phyloP scores from a whole-genome alignment of 2,329 filamentous ascomycete species.

The Thermothelomyces thermophilus region DNA sequence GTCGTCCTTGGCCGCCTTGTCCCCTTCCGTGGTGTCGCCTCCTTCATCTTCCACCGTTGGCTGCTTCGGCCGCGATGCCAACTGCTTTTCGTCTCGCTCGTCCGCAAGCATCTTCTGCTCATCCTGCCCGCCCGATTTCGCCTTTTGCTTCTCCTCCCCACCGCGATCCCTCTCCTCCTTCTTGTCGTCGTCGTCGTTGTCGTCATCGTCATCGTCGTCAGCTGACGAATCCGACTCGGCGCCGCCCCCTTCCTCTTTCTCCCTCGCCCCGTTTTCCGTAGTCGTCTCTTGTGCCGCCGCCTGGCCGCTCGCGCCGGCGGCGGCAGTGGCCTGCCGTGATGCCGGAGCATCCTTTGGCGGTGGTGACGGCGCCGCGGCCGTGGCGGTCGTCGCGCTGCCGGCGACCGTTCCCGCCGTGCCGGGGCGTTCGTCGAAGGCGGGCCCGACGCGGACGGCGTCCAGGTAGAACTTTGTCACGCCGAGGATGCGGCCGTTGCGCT shows the following conservation, averaged over 20 bases:
- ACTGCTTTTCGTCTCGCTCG: constrained; percentile 48
- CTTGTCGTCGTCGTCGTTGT: too few relatives aligned
- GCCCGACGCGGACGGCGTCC: constrained; percentile 53
- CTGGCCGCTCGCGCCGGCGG: constrained; percentile 3
- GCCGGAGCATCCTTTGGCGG: constrained; percentile 29
- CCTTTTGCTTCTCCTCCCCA: constrained; percentile 35
- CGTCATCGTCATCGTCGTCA: constrained; percentile 25
- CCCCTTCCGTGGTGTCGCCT: constrained; percentile 22
- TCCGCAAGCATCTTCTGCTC: constrained; percentile 48
- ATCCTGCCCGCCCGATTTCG: constrained; percentile 31
- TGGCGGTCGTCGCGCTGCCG: constrained; percentile 4
- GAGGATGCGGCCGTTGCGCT: constrained; percentile 84
- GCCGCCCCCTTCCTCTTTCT: constrained; percentile 28
- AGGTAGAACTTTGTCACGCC: constrained; percentile 95
- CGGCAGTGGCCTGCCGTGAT: background rate
- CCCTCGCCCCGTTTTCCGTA: constrained; percentile 21
- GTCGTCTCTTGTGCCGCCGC: too few relatives aligned
- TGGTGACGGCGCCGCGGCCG: constrained; percentile 16
- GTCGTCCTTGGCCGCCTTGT: constrained; percentile 21
- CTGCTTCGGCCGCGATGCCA: constrained; percentile 41
- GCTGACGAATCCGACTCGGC: constrained; percentile 26
- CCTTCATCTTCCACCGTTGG: constrained; percentile 23
- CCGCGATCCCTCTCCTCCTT: constrained; percentile 29
- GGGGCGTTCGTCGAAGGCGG: constrained; percentile 18
- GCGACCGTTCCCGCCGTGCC: constrained; percentile 13